Percentiles rank a stretch among this genome's conserved stretches.
Conservation (phyloP, 2,329 filamentous ascomycete genomes). For the Lasiodiplodia hormozganensis region DNA sequence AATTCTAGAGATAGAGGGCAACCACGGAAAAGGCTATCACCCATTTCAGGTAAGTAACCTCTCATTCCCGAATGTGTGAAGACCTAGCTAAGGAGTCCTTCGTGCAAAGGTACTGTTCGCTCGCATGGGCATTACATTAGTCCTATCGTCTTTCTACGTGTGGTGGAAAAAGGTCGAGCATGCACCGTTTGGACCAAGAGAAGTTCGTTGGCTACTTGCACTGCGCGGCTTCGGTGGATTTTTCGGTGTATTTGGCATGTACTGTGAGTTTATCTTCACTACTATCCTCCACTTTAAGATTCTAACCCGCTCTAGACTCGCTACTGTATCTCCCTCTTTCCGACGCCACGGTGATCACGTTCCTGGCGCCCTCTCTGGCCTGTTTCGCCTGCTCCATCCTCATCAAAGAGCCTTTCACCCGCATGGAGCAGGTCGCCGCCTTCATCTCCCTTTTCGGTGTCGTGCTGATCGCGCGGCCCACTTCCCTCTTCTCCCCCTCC, state of each 20-base stretch:
- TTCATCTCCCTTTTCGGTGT: constrained; percentile 80
- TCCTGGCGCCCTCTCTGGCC: constrained; percentile 78
- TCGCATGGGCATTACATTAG: constrained; percentile 76
- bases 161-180: constrained; percentile 71
- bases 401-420: constrained; percentile 78
- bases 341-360: constrained; percentile 89
- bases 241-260: constrained; percentile 81
- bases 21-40: constrained; percentile 73
- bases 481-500: constrained; percentile 58
- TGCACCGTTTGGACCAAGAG: constrained; percentile 72
- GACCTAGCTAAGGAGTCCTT: neutral
- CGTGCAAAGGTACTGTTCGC: constrained; percentile 72
- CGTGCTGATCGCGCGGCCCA: constrained; percentile 79
- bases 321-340: constrained; percentile 81
- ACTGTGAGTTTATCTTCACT: constrained; percentile 50
- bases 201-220: constrained; percentile 72
- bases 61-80: too few species aligned
- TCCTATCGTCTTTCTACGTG: constrained; percentile 75
- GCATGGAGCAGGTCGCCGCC: constrained; percentile 77
- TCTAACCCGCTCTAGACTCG: constrained; percentile 54
- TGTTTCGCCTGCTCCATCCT: constrained; percentile 81
- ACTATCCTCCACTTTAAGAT: constrained; percentile 25
- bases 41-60: constrained; percentile 68
- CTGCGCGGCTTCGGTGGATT: constrained; percentile 73
- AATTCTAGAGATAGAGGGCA: constrained; percentile 71